phyloP scores from a whole-genome alignment of 2,329 filamentous ascomycete species.

The Lachnellula willkommii region DNA sequence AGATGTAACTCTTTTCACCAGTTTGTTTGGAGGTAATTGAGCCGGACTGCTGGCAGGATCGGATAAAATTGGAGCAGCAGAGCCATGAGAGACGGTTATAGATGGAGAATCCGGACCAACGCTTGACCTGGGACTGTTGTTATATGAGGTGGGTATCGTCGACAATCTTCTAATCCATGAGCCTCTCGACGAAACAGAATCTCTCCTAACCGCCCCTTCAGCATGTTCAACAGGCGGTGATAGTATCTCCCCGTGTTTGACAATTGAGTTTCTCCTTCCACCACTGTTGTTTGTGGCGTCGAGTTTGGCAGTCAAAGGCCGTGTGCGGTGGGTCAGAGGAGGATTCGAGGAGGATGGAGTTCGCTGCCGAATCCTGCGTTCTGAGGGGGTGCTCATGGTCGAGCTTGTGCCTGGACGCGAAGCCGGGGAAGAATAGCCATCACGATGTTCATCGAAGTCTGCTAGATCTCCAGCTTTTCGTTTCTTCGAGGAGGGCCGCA shows the following conservation, averaged over 20 bases:
- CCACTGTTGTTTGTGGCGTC: slow-evolving; percentile 21
- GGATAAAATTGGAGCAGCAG: slow-evolving; percentile 57
- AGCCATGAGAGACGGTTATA: slow-evolving; percentile 60
- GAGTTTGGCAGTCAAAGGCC: slow-evolving; percentile 15
- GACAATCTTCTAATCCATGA: slow-evolving; percentile 73
- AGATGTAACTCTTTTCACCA: slow-evolving; percentile 68
- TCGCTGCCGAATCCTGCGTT: slow-evolving; percentile 12
- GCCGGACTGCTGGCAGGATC: slow-evolving; percentile 31
- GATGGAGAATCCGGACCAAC: slow-evolving; percentile 61
- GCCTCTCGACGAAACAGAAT: slow-evolving; percentile 55
- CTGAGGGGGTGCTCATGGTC: slow-evolving; percentile 23
- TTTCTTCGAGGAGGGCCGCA: slow-evolving; percentile 28
- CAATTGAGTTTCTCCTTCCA: slow-evolving; percentile 21
- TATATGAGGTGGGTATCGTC: slow-evolving; percentile 57
- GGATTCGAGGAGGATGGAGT: slow-evolving; percentile 16
- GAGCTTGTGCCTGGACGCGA: slow-evolving; percentile 29
- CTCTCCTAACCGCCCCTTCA: slow-evolving; percentile 33
- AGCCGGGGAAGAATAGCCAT: slow-evolving; percentile 19
- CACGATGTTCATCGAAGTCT: slow-evolving; percentile 20
- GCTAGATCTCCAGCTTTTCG: slow-evolving; percentile 23
- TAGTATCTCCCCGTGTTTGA: slow-evolving; percentile 20
- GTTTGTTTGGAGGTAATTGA: slow-evolving; percentile 62
- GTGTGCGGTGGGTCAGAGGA: slow-evolving; percentile 12
- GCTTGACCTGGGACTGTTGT: slow-evolving; percentile 60
- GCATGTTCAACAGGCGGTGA: slow-evolving; percentile 14